These are phyloP conservation scores for Blastocystis sp. DNA, from an alignment of 352 stramenopile species.

Conservation along the genomic window DNA sequence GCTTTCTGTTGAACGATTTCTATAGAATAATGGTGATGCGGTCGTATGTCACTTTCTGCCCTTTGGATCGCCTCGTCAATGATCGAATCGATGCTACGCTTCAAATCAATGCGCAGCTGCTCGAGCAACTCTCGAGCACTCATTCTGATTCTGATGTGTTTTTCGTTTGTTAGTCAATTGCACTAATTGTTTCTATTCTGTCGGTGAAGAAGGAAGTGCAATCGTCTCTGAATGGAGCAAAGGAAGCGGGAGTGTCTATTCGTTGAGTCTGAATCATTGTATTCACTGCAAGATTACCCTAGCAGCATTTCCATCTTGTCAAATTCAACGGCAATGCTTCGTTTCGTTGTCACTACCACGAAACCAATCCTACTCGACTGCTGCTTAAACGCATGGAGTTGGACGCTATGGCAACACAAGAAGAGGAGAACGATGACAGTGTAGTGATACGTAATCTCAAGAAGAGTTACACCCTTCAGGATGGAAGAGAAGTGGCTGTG, in stretches of 20 bases:
- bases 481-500: constrained; percentile 23
- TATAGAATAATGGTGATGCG: not conserved
- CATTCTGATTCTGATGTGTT: constrained; percentile 1
- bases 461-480: constrained; percentile 35
- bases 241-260: not conserved
- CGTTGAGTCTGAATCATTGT: not conserved
- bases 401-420: not conserved
- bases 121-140: constrained; percentile 6
- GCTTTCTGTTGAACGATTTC: not conserved
- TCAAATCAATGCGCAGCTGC: constrained; percentile 21
- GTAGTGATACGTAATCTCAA: constrained; percentile 3
- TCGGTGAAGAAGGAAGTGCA: not conserved
- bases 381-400: not conserved
- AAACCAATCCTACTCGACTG: not conserved
- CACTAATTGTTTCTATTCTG: not conserved
- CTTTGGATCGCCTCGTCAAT: constrained; percentile 30
- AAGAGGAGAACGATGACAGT: not conserved
- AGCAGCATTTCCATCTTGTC: not conserved
- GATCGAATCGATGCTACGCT: constrained; percentile 19
- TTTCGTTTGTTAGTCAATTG: not conserved
- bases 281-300: no score
- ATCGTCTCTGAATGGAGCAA: not conserved
- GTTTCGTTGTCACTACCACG: not conserved
- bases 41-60: not conserved
- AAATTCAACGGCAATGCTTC: not conserved